phyloP scores from a whole-genome alignment of 2,329 filamentous ascomycete species.

The Penicillium sp. region DNA sequence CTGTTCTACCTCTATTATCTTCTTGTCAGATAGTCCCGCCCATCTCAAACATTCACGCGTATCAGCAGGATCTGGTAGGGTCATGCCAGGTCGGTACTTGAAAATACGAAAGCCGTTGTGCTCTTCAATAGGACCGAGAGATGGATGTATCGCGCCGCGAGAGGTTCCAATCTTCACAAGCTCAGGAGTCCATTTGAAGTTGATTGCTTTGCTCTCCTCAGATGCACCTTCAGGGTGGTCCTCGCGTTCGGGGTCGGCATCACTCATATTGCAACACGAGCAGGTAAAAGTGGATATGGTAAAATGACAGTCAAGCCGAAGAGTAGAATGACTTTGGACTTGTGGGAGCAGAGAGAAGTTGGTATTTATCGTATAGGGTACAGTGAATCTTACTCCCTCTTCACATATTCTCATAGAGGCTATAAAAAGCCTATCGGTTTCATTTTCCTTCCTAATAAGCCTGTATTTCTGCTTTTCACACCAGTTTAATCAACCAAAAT shows the following conservation, averaged over 20 bases:
- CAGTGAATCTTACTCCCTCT: too few species aligned
- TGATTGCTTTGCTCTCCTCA: not conserved
- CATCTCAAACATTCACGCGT: not conserved
- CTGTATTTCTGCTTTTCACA: too few species aligned
- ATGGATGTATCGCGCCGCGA: not conserved
- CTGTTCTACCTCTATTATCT: not conserved
- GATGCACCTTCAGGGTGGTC: not conserved
- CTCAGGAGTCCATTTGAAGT: not conserved
- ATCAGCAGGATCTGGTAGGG: not conserved
- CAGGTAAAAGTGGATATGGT: too few species aligned
- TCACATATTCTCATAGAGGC: too few species aligned
- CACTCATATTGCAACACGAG: too few species aligned
- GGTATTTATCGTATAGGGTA: too few species aligned
- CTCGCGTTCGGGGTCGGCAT: not conserved
- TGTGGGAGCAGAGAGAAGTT: too few species aligned
- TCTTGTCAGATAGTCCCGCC: not conserved
- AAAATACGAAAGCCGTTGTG: rapidly evolving
- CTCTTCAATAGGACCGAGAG: not conserved
- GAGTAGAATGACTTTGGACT: too few species aligned
- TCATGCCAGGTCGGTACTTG: not conserved
- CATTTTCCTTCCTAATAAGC: too few species aligned
- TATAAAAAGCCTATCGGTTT: too few species aligned
- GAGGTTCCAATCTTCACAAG: not conserved
- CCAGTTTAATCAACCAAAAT: too few species aligned
- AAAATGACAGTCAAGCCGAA: too few species aligned